Percentiles rank a stretch among this genome's conserved stretches.
Conservation (phyloP, 2,329 filamentous ascomycete species). For the Botrytis tulipae region DNA sequence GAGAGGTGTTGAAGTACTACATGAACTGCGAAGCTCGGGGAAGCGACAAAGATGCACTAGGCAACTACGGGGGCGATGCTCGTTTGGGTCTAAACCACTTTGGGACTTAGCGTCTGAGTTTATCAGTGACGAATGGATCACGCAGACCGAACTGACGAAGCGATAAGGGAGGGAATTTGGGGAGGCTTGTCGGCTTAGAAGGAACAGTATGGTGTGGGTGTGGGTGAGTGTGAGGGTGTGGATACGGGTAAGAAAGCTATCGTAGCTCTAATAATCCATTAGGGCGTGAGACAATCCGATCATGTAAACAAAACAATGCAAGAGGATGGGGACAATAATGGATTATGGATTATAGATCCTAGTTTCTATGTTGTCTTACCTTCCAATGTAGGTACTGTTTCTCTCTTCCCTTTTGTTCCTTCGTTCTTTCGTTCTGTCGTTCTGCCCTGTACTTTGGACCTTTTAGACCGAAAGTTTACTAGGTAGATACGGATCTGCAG, state of each 20-base stretch:
- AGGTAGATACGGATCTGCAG: background rate
- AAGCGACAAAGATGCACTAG: slow-evolving; percentile 21
- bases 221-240: background rate
- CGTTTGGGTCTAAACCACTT: slow-evolving; percentile 10
- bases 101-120: slow-evolving; percentile 8
- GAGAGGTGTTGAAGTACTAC: slow-evolving; percentile 27
- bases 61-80: slow-evolving; percentile 22
- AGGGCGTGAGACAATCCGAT: slow-evolving; percentile 4
- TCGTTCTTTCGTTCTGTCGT: background rate
- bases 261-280: background rate
- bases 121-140: slow-evolving; percentile 23
- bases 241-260: slow-evolving; percentile 2
- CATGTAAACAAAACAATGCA: slow-evolving; percentile 8
- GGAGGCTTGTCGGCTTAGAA: background rate
- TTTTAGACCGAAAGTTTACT: background rate
- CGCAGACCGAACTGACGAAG: slow-evolving; percentile 12
- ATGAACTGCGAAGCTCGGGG: slow-evolving; percentile 21
- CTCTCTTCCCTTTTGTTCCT: background rate
- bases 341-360: background rate
- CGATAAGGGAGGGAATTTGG: slow-evolving; percentile 10
- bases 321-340: background rate
- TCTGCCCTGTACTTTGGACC: slow-evolving; percentile 8
- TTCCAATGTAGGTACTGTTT: slow-evolving; percentile 3
- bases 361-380: background rate
- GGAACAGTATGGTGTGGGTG: background rate